A percentile compares a stretch with the other conserved stretches of the same genome.
Conservation (phyloP, 148 eudicot species). For the Pharnaceum exiguum region DNA sequence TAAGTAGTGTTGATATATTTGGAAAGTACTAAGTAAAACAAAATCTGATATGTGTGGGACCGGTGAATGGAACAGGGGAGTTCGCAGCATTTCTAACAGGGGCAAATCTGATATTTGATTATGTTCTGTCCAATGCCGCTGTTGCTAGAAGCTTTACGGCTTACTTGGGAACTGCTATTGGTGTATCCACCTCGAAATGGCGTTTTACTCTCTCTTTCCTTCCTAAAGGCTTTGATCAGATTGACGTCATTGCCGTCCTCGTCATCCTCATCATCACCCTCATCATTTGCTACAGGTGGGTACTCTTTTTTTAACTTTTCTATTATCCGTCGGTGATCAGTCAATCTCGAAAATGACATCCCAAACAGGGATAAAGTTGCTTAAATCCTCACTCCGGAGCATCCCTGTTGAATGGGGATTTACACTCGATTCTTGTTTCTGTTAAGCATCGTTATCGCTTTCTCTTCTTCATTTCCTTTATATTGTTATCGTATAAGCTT, state of each 20-base stretch:
- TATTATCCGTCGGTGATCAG: not conserved
- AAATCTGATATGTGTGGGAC: too few relatives aligned
- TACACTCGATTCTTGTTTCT: too few relatives aligned
- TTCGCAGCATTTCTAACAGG: constrained; percentile 80
- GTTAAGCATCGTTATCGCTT: too few relatives aligned
- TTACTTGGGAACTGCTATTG: constrained; percentile 63
- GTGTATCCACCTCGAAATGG: constrained; percentile 53
- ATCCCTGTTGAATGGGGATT: too few relatives aligned
- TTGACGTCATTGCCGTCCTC: constrained; percentile 72
- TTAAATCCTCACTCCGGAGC: too few relatives aligned
- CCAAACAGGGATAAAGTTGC: too few relatives aligned
- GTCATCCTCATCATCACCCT: constrained; percentile 69
- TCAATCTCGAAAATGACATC: too few relatives aligned
- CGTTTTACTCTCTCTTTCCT: constrained; percentile 47
- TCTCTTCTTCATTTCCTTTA: not conserved
- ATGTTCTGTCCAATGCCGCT: constrained; percentile 83
- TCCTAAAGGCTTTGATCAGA: constrained; percentile 78
- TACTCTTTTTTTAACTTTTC: not conserved
- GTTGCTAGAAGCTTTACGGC: constrained; percentile 81
- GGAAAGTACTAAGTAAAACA: too few relatives aligned
- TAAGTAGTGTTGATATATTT: too few relatives aligned
- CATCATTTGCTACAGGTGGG: constrained; percentile 95
- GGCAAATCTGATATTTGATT: constrained; percentile 69
- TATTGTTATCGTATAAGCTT: too few relatives aligned
- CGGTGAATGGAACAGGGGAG: constrained; percentile 50